Percentiles rank a stretch among this genome's conserved stretches.
Conservation (phyloP, 805 yeast species). For the Saturnispora zaruensis region DNA sequence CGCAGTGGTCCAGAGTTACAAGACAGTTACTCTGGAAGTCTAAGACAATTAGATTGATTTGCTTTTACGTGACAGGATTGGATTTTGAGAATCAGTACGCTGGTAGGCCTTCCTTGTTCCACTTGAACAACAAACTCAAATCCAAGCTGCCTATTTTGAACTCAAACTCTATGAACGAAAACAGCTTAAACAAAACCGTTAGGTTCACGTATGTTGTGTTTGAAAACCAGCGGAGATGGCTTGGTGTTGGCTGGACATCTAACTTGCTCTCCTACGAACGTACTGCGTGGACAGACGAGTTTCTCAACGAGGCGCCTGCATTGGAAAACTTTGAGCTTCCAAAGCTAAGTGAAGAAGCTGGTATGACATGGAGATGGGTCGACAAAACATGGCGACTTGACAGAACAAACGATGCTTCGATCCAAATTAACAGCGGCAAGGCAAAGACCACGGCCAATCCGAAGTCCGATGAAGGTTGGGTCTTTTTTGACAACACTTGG, state of each 20-base stretch:
- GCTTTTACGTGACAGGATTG: slow-evolving; percentile 81
- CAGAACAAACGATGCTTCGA: slow-evolving; percentile 78
- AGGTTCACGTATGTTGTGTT: slow-evolving; percentile 85
- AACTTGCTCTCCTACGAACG: slow-evolving; percentile 87
- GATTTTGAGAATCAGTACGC: slow-evolving; percentile 44
- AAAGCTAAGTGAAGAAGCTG: slow-evolving; percentile 40
- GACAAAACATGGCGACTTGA: slow-evolving; percentile 90
- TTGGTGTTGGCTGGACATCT: slow-evolving; percentile 97
- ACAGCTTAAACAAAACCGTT: slow-evolving; percentile 35
- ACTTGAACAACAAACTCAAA: slow-evolving; percentile 40
- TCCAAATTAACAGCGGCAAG: slow-evolving; percentile 58
- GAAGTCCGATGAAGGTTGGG: slow-evolving; percentile 70
- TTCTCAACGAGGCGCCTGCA: slow-evolving; percentile 73
- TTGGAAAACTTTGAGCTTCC: slow-evolving; percentile 78
- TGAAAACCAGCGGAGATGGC: slow-evolving; percentile 95
- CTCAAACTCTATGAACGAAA: slow-evolving; percentile 11
- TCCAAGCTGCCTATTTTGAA: slow-evolving; percentile 6
- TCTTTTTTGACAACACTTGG: slow-evolving; percentile 92
- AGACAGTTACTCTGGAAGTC: slow-evolving; percentile 83
- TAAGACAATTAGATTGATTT: slow-evolving; percentile 54
- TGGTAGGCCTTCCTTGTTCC: slow-evolving; percentile 35
- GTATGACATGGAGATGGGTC: slow-evolving; percentile 90
- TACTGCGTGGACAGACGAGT: slow-evolving; percentile 96
- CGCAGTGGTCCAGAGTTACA: slow-evolving; percentile 75
- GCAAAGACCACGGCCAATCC: slow-evolving; percentile 62